Evolutionary conservation across 2,329 filamentous ascomycete species (phyloP), one percentile per base, ranked within the genome.

Genomic region (Paradendryphiella salina): DNA sequence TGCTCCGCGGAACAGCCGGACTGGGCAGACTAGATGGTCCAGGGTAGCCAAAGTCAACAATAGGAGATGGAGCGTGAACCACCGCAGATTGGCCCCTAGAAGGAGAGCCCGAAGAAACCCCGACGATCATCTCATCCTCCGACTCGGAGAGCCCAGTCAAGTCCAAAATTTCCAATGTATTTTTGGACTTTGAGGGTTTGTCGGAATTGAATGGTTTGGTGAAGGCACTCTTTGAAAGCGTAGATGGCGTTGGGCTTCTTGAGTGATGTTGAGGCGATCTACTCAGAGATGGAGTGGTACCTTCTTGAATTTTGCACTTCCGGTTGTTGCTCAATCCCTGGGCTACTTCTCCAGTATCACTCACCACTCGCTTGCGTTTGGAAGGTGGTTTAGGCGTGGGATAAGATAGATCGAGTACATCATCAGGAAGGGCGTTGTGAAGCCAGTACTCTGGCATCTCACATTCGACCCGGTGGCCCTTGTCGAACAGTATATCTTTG

Each of bases 381-480:
- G 29, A 14, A 36, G 47, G 59, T 17, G 51, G 43, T 18, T 46
- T 57, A 8, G 54, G 33, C 17, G 14, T 36, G 20, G 52, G 10
- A 35, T 52, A 20, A 10, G 61, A 52, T 9, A 59, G 61, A 21
- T 66, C 46, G 5, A 69, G 40, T 1, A 64, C 37, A 0, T 66
- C 60, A 3, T 33, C 28, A 4, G 67, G 66, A 2, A 77, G 60
- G 1, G 61, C 65, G 33, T 63, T 58, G 5, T 59, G 46, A 10
- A 76, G 56, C 32, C 73, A 59, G 36, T 67, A 73, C 9, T 63
- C 56, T 0, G 72, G 66, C 11, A 76, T 61, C 33, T 73, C 71
- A n/a, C 61, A 66, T 23, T 75, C 70, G 3, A 76, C 65, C 4
- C 61, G 63, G 34, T 67, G 39, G 1, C 48, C 40, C 2, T 71